These are phyloP conservation scores for Toxoplasma gondii DNA, from an alignment of 169 alveolate species.

Conservation along the genomic window DNA sequence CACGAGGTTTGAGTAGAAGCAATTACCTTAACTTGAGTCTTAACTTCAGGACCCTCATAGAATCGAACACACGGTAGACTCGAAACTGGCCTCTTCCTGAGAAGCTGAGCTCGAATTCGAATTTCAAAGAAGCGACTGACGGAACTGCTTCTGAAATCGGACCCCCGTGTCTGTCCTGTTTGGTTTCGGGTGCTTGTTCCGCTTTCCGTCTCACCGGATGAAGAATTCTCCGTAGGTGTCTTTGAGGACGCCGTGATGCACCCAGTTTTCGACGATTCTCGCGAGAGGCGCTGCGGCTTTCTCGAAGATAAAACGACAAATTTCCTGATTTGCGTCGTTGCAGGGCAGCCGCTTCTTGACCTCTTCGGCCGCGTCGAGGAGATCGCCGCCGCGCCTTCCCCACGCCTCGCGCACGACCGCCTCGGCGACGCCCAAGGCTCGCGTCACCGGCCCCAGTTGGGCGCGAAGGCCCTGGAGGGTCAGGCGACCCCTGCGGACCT, in stretches of 20 bases:
- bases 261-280: neutral
- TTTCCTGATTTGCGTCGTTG: neutral
- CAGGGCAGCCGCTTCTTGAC: neutral
- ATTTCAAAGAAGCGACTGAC: no score
- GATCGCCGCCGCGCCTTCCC: neutral
- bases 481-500: conserved; percentile 14
- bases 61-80: no score
- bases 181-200: no score
- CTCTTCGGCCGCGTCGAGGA: conserved; percentile 7
- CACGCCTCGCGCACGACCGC: neutral
- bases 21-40: no score
- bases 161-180: no score
- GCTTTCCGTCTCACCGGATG: neutral
- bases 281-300: conserved; percentile 13
- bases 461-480: conserved; percentile 20
- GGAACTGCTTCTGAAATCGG: no score
- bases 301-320: conserved; percentile 5
- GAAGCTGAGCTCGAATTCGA: no score
- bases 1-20: no score
- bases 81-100: no score
- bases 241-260: neutral
- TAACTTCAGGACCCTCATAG: no score
- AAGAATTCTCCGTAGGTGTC: conserved; percentile 18
- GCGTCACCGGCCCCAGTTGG: neutral
- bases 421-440: neutral